A percentile compares a stretch with the other conserved stretches of the same genome.
Evolutionary conservation across 768 basidiomycete genomes (phyloP).

Genomic region (Chiua virens): DNA sequence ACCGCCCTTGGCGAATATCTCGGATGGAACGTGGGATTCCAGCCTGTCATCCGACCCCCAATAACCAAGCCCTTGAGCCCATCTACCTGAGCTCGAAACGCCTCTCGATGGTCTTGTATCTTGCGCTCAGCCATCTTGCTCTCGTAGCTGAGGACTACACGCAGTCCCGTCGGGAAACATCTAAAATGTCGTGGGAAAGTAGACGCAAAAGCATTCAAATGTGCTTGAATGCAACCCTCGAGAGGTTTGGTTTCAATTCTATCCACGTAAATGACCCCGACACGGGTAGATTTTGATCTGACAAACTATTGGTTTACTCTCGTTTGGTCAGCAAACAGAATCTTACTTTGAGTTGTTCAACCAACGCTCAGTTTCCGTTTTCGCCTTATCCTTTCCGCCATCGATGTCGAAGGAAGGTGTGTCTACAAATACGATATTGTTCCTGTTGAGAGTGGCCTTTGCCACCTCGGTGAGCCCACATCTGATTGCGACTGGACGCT

Average conservation of each 20-base stretch:
- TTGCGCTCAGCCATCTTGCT: fast-evolving
- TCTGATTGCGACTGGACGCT: constrained; percentile 9
- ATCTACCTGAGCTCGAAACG: neutral
- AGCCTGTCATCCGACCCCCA: neutral
- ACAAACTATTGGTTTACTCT: neutral
- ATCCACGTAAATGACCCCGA: constrained; percentile 18
- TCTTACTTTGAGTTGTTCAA: constrained; percentile 2
- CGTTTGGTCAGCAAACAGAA: neutral
- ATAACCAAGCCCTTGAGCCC: neutral
- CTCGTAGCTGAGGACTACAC: constrained; percentile 9
- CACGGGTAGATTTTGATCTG: constrained; percentile 7
- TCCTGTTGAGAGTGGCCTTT: neutral
- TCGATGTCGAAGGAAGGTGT: constrained; percentile 17
- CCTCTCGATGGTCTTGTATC: fast-evolving
- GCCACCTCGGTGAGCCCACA: constrained; percentile 1
- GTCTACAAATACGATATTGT: constrained; percentile 21
- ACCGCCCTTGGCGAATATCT: no score
- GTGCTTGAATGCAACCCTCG: neutral
- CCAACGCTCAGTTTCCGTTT: constrained; percentile 3
- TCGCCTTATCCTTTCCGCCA: neutral
- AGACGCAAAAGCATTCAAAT: constrained; percentile 7
- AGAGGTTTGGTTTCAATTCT: neutral
- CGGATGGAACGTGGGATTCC: neutral
- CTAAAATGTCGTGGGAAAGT: constrained; percentile 6
- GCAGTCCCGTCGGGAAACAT: neutral